Conservation (phyloP, 78 protist species). For the Dictyostelium brefeldianum region DNA sequence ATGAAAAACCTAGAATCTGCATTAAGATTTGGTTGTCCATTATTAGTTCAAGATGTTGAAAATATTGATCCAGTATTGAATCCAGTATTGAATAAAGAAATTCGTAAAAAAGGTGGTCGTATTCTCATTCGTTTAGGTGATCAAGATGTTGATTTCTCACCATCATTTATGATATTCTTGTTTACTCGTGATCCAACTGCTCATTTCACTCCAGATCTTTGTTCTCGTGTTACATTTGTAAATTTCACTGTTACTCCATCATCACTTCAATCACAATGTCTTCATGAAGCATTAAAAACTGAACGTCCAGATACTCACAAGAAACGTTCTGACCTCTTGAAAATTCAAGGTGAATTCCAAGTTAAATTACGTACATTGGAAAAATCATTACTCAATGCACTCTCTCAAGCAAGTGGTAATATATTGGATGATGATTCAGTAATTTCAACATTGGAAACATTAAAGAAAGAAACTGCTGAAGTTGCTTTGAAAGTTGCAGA, state of each 20-base stretch:
- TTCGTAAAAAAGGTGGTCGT: conserved; percentile 93
- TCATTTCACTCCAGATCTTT: conserved; percentile 96
- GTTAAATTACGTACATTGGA: conserved; percentile 94
- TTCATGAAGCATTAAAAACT: conserved; percentile 80
- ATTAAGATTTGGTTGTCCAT: conserved; percentile 93
- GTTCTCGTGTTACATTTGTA: conserved; percentile 96
- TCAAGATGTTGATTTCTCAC: conserved; percentile 97
- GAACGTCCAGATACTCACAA: conserved; percentile 93
- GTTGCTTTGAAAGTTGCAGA: conserved; percentile 87
- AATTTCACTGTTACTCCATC: conserved; percentile 97
- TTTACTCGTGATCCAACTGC: conserved; percentile 93
- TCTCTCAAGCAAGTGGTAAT: conserved; percentile 87
- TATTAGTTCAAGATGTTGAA: conserved; percentile 98
- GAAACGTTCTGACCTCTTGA: conserved; percentile 90
- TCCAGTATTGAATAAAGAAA: conserved; percentile 96
- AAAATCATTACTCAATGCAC: conserved; percentile 90
- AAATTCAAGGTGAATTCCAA: conserved; percentile 95
- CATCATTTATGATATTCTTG: conserved; percentile 95
- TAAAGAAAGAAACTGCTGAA: conserved; percentile 87
- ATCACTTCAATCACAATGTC: conserved; percentile 86
- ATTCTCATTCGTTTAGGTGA: conserved; percentile 95
- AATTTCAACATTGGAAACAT: conserved; percentile 92
- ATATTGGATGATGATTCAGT: conserved; percentile 96
- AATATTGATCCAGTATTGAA: conserved; percentile 97
- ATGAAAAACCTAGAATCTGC: conserved; percentile 93